These are phyloP conservation scores for Pyracantha coccinea DNA, from an alignment of 331 rosid species.

Conservation along the genomic window DNA sequence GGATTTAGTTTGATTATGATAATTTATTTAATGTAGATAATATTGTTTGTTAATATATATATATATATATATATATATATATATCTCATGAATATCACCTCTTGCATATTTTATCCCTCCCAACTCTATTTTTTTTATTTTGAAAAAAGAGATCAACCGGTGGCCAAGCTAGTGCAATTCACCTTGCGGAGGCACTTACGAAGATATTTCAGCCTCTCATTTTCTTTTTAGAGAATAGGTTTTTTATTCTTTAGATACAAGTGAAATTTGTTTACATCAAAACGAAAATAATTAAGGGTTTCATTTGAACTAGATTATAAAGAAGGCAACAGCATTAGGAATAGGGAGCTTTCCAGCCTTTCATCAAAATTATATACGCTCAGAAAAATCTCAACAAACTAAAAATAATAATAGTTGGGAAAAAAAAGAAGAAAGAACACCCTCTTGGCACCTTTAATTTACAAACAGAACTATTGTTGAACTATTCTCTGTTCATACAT, in stretches of 20 bases:
- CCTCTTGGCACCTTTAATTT: background rate
- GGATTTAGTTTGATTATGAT: too few relatives aligned
- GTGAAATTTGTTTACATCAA: too few relatives aligned
- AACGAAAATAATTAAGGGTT: background rate
- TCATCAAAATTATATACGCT: background rate
- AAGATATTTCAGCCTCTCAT: too few relatives aligned
- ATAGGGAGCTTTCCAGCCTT: background rate
- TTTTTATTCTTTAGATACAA: background rate
- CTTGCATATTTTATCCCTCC: background rate
- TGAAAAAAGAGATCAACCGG: too few relatives aligned
- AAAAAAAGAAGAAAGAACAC: background rate
- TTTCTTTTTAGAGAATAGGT: background rate
- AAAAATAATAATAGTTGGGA: background rate
- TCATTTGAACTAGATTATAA: background rate
- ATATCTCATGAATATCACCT: too few relatives aligned
- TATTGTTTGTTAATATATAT: too few relatives aligned
- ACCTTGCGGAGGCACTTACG: too few relatives aligned
- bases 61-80: too few relatives aligned
- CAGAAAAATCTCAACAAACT: background rate
- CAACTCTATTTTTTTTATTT: background rate
- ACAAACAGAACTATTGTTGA: background rate
- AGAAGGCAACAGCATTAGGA: background rate
- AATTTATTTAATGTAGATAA: too few relatives aligned
- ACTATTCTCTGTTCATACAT: background rate
- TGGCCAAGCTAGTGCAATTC: too few relatives aligned